Evolutionary conservation across 2,329 filamentous ascomycete species (phyloP), one percentile per base, ranked within the genome.

Genomic region (Rhinocladiella similis): DNA sequence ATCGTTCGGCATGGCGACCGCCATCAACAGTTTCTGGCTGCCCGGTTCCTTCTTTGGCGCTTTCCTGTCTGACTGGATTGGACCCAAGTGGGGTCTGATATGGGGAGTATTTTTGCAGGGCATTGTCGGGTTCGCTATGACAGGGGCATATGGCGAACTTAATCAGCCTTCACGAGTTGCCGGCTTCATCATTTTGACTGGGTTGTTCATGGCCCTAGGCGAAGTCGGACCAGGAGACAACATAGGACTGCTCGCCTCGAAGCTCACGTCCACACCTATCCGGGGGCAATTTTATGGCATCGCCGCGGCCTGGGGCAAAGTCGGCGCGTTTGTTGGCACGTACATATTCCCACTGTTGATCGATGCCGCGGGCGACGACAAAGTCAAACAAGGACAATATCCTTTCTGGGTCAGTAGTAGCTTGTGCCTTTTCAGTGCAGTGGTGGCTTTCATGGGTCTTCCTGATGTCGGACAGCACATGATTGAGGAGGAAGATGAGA

Each of bases 151-250:
- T 73, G 72, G 75, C 4, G 80, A 80, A 50, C 81, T 97, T 14
- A 84, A 85, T 0, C 80, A 84, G 50, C 77, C 85, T 0, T 68
- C 80, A 58, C 84, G 90, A 57, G 84, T 94, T 3, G 90, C 80
- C 6, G 89, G 79, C 0, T 95, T 94, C 64, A 86, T 89, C 1
- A 87, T 91, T 3, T 83, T 93, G 2, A 93, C 91, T 65, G 90
- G 83, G 13, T 79, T 94, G 61, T 94, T 94, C 75, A 77, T 90
- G 1, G 83, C 86, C 0, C 79, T 93, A 1, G 90, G 90, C 48
- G 90, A 94, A 71, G 74, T 95, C 39, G 91, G 92, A 0, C 91
- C 92, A 0, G 92, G 92, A 10, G 89, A 96, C 76, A 96, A 96
- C 71, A 96, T 96, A 64, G 91, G 91, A 2, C 81, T 96, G 0